phyloP scores from a whole-genome alignment of 148 eudicot genomes.

The Nepenthes mirabilis region DNA sequence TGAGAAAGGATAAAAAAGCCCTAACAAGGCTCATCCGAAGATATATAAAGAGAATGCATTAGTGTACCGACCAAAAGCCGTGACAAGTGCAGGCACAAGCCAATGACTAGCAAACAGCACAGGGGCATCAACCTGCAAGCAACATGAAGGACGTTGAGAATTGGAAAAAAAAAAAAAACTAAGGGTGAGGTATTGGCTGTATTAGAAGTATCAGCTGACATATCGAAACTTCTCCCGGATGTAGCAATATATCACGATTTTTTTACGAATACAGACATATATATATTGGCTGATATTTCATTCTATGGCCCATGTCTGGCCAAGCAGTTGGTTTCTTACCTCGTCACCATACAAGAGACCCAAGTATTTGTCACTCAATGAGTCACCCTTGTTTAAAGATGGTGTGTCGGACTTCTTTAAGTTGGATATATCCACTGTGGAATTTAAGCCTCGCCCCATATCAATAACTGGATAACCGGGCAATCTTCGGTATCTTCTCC shows the following conservation, averaged over 20 bases:
- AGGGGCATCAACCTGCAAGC: constrained; percentile 74
- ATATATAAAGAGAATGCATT: background rate
- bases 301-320: background rate
- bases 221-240: no score
- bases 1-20: no score
- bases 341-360: constrained; percentile 57
- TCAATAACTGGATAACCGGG: constrained; percentile 59
- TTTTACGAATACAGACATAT: no score
- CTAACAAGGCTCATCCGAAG: no score
- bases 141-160: background rate
- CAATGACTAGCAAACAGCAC: constrained; percentile 68
- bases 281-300: no score
- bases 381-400: constrained; percentile 23
- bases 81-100: constrained; percentile 72
- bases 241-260: no score
- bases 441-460: constrained; percentile 36
- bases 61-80: constrained; percentile 50
- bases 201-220: background rate
- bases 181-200: background rate
- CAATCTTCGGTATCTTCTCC: constrained; percentile 59
- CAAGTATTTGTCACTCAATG: constrained; percentile 50
- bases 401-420: constrained; percentile 11
- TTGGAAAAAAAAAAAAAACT: background rate
- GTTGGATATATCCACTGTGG: constrained; percentile 22
- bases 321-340: constrained; percentile 24